These are phyloP conservation scores for Rubus parviflorus DNA, from an alignment of 306 rosid genomes.

Conservation along the genomic window DNA sequence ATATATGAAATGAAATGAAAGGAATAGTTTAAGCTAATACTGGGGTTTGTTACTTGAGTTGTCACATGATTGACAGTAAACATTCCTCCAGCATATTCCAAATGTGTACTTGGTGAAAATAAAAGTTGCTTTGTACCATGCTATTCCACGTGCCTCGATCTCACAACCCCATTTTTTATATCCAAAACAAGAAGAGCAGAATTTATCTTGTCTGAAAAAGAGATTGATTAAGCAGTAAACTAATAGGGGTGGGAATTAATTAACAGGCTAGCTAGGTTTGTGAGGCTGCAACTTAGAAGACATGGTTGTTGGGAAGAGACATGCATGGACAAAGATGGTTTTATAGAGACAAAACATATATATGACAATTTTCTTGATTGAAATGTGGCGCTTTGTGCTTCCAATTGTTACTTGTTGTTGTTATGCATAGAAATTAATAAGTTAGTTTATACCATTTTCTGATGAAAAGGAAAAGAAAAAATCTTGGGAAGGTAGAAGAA, in stretches of 20 bases:
- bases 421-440: neutral
- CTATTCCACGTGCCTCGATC: constrained; percentile 14
- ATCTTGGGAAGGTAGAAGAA: constrained; percentile 35
- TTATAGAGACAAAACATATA: constrained; percentile 67
- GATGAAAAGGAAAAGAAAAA: constrained; percentile 9
- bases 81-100: constrained; percentile 21
- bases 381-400: constrained; percentile 40
- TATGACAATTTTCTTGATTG: constrained; percentile 28
- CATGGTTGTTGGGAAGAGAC: constrained; percentile 55
- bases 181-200: constrained; percentile 1
- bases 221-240: constrained; percentile 11
- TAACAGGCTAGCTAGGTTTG: no score
- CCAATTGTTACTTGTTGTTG: neutral
- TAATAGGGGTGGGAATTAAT: neutral
- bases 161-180: neutral
- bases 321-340: constrained; percentile 56
- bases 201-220: neutral
- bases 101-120: constrained; percentile 4
- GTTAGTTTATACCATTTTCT: neutral
- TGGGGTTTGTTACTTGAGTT: neutral
- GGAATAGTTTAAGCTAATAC: neutral
- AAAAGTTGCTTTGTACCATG: constrained; percentile 6
- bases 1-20: neutral
- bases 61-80: constrained; percentile 18
- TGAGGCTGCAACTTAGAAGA: constrained; percentile 26